Evolutionary conservation across 2,329 filamentous ascomycete genomes (phyloP).

Genomic region (Clonostachys sp.): DNA sequence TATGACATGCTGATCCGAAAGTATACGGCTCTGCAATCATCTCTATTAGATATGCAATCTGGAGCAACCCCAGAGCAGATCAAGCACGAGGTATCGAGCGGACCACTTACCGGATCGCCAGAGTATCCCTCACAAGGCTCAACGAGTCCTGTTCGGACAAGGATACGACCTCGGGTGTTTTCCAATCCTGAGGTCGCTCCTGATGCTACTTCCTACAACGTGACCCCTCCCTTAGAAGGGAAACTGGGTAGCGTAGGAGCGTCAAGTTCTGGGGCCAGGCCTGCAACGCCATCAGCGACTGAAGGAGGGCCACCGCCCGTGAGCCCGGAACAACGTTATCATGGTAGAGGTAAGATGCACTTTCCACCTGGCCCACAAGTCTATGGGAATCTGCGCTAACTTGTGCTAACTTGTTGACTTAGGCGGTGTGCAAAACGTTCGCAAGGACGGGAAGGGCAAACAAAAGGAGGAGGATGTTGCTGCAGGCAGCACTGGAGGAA

Average conservation of each 20-base stretch:
- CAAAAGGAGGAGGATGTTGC: slow-evolving; percentile 30
- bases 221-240: slow-evolving; percentile 34
- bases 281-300: slow-evolving; percentile 23
- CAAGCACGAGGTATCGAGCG: slow-evolving; percentile 17
- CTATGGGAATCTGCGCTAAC: slow-evolving; percentile 1
- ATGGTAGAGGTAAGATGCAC: slow-evolving; percentile 36
- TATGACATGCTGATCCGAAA: slow-evolving; percentile 43
- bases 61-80: slow-evolving; percentile 14
- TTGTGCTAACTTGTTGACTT: slow-evolving; percentile 1
- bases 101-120: slow-evolving; percentile 20
- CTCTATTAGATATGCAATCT: slow-evolving; percentile 40
- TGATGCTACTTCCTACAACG: slow-evolving; percentile 36
- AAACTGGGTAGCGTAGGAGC: slow-evolving; percentile 24
- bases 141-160: slow-evolving; percentile 20
- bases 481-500: slow-evolving; percentile 26
- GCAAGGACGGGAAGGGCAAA: slow-evolving; percentile 45
- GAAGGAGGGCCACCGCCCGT: slow-evolving; percentile 16
- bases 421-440: slow-evolving; percentile 44
- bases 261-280: slow-evolving; percentile 7
- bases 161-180: slow-evolving; percentile 30
- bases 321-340: slow-evolving; percentile 34
- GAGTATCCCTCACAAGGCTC: neutral
- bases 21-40: slow-evolving; percentile 46
- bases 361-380: slow-evolving; percentile 9
- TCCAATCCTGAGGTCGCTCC: slow-evolving; percentile 34